Conservation (phyloP, 176 grass and related monocot species). For the Oryza glaberrima region DNA sequence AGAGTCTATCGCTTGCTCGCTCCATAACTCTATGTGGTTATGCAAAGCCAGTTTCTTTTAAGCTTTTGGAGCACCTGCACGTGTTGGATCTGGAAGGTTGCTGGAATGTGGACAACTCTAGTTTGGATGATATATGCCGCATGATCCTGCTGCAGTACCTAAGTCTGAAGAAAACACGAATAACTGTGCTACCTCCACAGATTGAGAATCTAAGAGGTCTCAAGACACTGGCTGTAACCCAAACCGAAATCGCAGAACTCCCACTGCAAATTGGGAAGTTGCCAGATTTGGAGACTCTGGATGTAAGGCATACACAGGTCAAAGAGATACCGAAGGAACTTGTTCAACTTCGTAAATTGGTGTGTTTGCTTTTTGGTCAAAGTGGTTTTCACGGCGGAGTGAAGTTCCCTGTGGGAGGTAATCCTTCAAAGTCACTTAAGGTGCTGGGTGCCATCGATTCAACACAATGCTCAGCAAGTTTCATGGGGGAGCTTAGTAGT, state of each 20-base stretch:
- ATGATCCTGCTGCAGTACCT: background rate
- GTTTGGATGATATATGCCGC: background rate
- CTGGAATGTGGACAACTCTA: background rate
- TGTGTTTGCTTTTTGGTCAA: background rate
- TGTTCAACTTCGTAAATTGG: slow-evolving; percentile 5
- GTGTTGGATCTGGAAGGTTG: slow-evolving; percentile 36
- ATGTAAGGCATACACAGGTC: too few relatives aligned
- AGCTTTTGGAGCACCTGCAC: background rate
- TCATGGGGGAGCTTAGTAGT: background rate
- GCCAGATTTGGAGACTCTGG: too few relatives aligned
- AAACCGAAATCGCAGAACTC: too few relatives aligned
- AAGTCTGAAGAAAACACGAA: background rate
- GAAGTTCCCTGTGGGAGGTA: background rate
- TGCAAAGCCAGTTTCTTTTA: background rate
- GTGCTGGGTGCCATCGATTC: background rate
- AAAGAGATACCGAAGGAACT: too few relatives aligned
- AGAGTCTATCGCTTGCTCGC: background rate
- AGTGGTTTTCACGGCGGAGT: background rate
- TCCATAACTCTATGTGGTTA: slow-evolving; percentile 5
- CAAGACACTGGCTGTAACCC: too few relatives aligned
- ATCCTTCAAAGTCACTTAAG: background rate
- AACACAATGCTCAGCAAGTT: background rate
- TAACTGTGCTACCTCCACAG: too few relatives aligned
- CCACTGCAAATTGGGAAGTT: too few relatives aligned
- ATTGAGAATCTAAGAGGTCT: too few relatives aligned